phyloP scores from a whole-genome alignment of 345 rosid species.

The Isatis tinctoria region DNA sequence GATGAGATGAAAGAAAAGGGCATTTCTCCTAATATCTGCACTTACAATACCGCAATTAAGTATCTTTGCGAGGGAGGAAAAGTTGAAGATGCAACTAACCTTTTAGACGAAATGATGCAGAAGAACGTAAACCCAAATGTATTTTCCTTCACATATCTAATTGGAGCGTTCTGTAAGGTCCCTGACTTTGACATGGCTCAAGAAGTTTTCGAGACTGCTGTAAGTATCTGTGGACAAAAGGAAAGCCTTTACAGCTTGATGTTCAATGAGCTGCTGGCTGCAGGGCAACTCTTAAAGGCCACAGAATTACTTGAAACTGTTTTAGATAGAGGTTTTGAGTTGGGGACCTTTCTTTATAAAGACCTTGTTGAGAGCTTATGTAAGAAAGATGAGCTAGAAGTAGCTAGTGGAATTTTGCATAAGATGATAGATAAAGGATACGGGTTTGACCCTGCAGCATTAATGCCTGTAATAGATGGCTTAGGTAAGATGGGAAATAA shows the following conservation, averaged over 20 bases:
- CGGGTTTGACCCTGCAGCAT: constrained; percentile 75
- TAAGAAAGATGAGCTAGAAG: constrained; percentile 57
- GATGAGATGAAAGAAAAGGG: constrained; percentile 96
- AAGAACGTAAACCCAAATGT: constrained; percentile 69
- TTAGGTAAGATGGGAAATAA: constrained; percentile 60
- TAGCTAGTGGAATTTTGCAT: constrained; percentile 55
- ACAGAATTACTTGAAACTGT: constrained; percentile 68
- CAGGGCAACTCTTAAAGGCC: constrained; percentile 60
- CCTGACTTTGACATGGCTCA: constrained; percentile 57
- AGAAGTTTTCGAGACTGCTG: constrained; percentile 78
- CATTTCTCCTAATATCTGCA: constrained; percentile 69
- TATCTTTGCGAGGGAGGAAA: constrained; percentile 80
- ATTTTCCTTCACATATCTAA: constrained; percentile 60
- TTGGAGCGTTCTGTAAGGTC: constrained; percentile 72
- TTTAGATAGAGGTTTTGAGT: constrained; percentile 53
- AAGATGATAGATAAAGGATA: constrained; percentile 68
- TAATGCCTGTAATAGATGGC: constrained; percentile 90
- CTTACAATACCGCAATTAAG: constrained; percentile 68
- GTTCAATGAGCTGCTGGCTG: constrained; percentile 73
- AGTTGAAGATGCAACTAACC: constrained; percentile 68
- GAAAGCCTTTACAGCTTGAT: constrained; percentile 72
- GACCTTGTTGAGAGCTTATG: constrained; percentile 70
- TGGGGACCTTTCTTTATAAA: constrained; percentile 62
- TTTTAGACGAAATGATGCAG: constrained; percentile 83
- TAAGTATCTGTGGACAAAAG: constrained; percentile 73